A percentile compares a stretch with the other conserved stretches of the same genome.
Evolutionary conservation across 306 rosid genomes (phyloP).

Genomic region (Ochetophila trinervis): DNA sequence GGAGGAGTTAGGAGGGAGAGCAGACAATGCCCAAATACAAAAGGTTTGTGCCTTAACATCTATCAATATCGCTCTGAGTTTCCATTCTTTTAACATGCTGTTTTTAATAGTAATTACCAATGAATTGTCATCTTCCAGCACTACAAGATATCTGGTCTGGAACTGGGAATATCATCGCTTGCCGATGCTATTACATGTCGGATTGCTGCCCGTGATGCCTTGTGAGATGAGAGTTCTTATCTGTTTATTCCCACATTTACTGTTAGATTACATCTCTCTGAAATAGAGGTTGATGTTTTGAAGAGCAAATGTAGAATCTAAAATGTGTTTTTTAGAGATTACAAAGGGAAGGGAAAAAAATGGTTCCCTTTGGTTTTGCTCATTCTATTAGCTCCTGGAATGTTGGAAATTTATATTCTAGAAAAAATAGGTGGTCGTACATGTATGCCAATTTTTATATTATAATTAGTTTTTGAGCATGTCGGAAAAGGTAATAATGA

Average conservation of each 20-base stretch:
- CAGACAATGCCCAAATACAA: constrained; percentile 68
- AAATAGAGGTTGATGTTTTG: neutral
- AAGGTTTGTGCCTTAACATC: constrained; percentile 47
- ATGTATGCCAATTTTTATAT: too few species aligned
- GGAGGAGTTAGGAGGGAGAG: constrained; percentile 70
- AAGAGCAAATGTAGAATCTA: too few species aligned
- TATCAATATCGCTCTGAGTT: neutral
- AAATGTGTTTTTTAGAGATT: too few species aligned
- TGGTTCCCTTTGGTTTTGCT: too few species aligned
- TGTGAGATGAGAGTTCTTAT: constrained; percentile 38
- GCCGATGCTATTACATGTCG: constrained; percentile 76
- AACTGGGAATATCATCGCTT: constrained; percentile 72
- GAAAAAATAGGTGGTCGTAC: too few species aligned
- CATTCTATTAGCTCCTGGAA: too few species aligned
- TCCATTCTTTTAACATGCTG: constrained; percentile 9
- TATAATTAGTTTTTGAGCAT: too few species aligned
- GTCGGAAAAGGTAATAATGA: too few species aligned
- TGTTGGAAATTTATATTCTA: too few species aligned
- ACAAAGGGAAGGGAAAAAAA: too few species aligned
- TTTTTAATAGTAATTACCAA: constrained; percentile 12
- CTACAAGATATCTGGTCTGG: constrained; percentile 63
- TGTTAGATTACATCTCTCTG: neutral
- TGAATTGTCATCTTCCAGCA: constrained; percentile 51
- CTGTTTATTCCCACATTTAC: neutral
- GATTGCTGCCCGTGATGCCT: constrained; percentile 75